phyloP scores from a whole-genome alignment of 177 flowering plant species.

The Tripterygium wilfordii region DNA sequence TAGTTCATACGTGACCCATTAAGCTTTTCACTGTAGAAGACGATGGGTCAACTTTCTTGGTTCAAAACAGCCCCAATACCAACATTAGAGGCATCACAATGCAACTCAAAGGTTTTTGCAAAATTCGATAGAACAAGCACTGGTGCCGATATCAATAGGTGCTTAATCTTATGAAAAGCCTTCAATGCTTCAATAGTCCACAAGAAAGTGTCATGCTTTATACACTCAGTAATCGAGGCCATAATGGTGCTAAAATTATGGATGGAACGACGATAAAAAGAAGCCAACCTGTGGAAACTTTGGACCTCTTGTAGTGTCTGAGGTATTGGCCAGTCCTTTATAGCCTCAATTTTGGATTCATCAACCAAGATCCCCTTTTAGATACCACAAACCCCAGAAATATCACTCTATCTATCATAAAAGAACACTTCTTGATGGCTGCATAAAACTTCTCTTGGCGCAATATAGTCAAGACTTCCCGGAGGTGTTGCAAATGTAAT shows the following conservation, averaged over 20 bases:
- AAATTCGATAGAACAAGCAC: constrained; percentile 1
- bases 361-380: neutral
- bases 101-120: neutral
- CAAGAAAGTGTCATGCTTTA: neutral
- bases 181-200: neutral
- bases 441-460: neutral
- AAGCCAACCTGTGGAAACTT: neutral
- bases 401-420: neutral
- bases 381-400: neutral
- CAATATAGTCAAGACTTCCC: neutral
- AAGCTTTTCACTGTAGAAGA: no score
- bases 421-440: neutral
- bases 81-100: constrained; percentile 1
- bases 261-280: constrained; percentile 1
- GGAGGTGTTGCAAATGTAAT: neutral
- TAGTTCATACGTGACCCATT: neutral
- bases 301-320: neutral
- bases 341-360: neutral
- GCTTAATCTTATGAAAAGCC: neutral
- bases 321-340: neutral
- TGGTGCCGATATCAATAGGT: neutral
- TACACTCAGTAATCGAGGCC: neutral
- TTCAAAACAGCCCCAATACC: neutral
- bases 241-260: neutral
- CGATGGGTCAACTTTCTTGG: neutral